Percentiles rank a stretch among this genome's conserved stretches.
Evolutionary conservation across 2,329 filamentous ascomycete genomes (phyloP).

Genomic region (Colletotrichum plurivorum): DNA sequence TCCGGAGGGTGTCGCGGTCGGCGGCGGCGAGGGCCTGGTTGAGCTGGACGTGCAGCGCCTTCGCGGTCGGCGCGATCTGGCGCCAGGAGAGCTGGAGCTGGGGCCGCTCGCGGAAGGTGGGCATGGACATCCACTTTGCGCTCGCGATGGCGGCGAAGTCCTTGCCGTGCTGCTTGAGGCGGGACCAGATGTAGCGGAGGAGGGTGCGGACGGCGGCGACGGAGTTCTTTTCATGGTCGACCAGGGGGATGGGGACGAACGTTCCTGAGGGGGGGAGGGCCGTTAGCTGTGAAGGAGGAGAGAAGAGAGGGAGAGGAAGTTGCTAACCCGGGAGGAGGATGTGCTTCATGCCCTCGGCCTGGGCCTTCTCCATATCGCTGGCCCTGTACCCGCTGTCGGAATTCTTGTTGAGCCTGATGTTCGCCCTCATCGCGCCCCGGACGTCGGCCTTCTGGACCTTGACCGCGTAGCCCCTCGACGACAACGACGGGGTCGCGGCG

Average conservation of each 20-base stretch:
- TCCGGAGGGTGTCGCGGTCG: slow-evolving; percentile 64
- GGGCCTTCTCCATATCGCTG: slow-evolving; percentile 15
- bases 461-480: slow-evolving; percentile 24
- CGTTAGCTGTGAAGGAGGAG: background rate
- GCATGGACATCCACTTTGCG: slow-evolving; percentile 62
- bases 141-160: slow-evolving; percentile 53
- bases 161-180: slow-evolving; percentile 52
- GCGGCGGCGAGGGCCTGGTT: slow-evolving; percentile 73
- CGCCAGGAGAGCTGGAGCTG: slow-evolving; percentile 59
- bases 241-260: slow-evolving; percentile 61
- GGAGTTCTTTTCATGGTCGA: slow-evolving; percentile 47
- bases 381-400: slow-evolving; percentile 5
- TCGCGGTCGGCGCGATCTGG: slow-evolving; percentile 65
- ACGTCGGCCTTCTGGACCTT: slow-evolving; percentile 21
- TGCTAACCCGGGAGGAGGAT: slow-evolving; percentile 32
- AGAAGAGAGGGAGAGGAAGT: background rate
- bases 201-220: slow-evolving; percentile 44
- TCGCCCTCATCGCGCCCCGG: slow-evolving; percentile 6
- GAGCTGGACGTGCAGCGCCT: slow-evolving; percentile 72
- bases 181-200: slow-evolving; percentile 54
- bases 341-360: slow-evolving; percentile 5
- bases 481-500: background rate
- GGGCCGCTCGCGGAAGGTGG: slow-evolving; percentile 56
- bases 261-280: slow-evolving; percentile 53
- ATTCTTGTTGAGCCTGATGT: slow-evolving; percentile 2